These are phyloP conservation scores for Fusarium piperis DNA, from an alignment of 2,329 filamentous ascomycete species.

Conservation along the genomic window DNA sequence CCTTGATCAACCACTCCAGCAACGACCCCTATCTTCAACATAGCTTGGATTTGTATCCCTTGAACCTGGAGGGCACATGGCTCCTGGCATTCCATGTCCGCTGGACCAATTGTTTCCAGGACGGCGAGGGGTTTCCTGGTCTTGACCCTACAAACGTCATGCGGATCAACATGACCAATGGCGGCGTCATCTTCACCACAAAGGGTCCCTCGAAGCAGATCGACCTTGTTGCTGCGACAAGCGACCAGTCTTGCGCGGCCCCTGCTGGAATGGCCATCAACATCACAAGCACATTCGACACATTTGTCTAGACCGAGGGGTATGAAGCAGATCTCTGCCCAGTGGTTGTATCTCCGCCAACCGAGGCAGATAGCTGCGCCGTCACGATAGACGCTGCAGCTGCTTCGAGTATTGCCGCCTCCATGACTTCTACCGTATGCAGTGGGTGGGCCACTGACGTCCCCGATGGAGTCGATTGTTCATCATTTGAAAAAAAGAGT, in stretches of 20 bases:
- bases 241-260: neutral
- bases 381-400: neutral
- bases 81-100: neutral
- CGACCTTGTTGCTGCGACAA: neutral
- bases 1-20: neutral
- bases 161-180: neutral
- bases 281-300: neutral
- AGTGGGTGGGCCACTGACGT: neutral
- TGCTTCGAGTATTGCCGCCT: neutral
- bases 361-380: neutral
- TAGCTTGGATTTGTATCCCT: fast-evolving
- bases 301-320: fast-evolving
- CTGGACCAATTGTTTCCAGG: neutral
- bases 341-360: neutral
- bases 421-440: neutral
- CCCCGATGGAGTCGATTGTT: neutral
- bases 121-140: neutral
- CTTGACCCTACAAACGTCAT: neutral
- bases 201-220: neutral
- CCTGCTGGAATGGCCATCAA: neutral
- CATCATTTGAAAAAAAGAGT: neutral
- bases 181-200: neutral
- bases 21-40: neutral
- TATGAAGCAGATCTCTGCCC: neutral
- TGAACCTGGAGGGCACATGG: neutral